Base-by-base conservation (phyloP, 352 stramenopile species). In the Globisporangium abappressorium region DNA sequence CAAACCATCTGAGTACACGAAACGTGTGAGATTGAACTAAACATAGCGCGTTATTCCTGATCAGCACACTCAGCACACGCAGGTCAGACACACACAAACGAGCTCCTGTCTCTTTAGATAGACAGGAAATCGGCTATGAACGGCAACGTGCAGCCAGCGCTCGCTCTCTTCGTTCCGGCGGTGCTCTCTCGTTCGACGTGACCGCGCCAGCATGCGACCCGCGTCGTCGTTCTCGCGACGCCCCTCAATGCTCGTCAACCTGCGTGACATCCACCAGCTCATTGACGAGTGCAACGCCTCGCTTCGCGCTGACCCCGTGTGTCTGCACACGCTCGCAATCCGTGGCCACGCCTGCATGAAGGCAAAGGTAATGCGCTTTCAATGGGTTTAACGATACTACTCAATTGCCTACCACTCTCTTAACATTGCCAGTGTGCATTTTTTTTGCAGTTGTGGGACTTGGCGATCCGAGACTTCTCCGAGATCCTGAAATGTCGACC, bases 321-420 rank as follows among this genome's bases (percentile, higher is more conserved):
- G 81, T 74, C 70, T 94, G 59, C 76, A 89, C 63, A 83, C 84
- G 12, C 79, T 76, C 18, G 82, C 84, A 1, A 76, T 92, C 0
- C 84, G 81, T 5, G 85, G 78, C 20, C 82, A 94, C 51, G 79
- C 85, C 2, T 90, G 71, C 49, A 83, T 94, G 74, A 91, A 92
- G 65, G 78, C 78, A 51, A 91, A 91, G 65, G 62, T 33, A 33
- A 0, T 78, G 34, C 3, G 34, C 7, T 14, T n/a, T 34, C 5
- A 22, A 34, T 46, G 47, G 6, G 15, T 33, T 5, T 33, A 20
- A 2, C 20, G 14, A 62, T 56, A 26, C 24, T 26, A 26, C 24
- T 26, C 24, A 26, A 26, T 26, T 26, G 24, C 24, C 24, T 26
- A 26, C 24, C 24, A 26, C 24, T 26, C 30, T 33, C 30, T 51